phyloP scores from a whole-genome alignment of 768 basidiomycete species.

The Mycena haematopus region DNA sequence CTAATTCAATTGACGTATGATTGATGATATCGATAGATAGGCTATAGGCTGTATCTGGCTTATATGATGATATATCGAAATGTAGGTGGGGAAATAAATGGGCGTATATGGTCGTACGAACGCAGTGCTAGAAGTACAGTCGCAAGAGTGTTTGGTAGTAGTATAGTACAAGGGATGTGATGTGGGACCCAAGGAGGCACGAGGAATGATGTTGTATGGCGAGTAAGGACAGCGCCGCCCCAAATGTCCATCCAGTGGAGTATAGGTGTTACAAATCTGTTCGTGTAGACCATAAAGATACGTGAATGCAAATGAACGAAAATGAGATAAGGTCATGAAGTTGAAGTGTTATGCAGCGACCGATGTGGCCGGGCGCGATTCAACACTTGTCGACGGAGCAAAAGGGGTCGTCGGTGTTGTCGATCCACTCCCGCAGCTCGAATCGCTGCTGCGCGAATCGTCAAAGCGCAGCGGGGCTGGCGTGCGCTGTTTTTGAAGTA shows the following conservation, averaged over 20 bases:
- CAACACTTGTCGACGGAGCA: neutral
- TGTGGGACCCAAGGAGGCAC: neutral
- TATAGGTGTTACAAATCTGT: constrained; percentile 13
- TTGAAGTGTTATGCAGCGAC: constrained; percentile 12
- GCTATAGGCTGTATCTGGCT: constrained; percentile 13
- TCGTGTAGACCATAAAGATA: constrained; percentile 26
- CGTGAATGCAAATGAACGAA: constrained; percentile 1
- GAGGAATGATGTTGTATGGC: constrained; percentile 1
- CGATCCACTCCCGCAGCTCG: constrained; percentile 10
- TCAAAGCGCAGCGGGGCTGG: constrained; percentile 19
- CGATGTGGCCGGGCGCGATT: constrained; percentile 20
- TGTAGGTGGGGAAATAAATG: constrained; percentile 9
- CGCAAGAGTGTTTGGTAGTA: neutral
- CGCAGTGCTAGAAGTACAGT: constrained; percentile 15
- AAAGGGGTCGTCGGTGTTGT: constrained; percentile 29
- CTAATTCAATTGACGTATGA: constrained; percentile 13
- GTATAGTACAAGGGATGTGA: constrained; percentile 17
- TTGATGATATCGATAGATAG: constrained; percentile 10
- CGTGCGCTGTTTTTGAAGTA: constrained; percentile 24
- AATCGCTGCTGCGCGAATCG: constrained; percentile 16
- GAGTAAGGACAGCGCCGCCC: neutral
- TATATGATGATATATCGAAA: neutral
- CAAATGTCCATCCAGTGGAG: constrained; percentile 2
- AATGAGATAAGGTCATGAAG: neutral
- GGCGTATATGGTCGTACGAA: constrained; percentile 22